Base-by-base conservation (phyloP, 805 yeast species). In the Yarrowia bubula region DNA sequence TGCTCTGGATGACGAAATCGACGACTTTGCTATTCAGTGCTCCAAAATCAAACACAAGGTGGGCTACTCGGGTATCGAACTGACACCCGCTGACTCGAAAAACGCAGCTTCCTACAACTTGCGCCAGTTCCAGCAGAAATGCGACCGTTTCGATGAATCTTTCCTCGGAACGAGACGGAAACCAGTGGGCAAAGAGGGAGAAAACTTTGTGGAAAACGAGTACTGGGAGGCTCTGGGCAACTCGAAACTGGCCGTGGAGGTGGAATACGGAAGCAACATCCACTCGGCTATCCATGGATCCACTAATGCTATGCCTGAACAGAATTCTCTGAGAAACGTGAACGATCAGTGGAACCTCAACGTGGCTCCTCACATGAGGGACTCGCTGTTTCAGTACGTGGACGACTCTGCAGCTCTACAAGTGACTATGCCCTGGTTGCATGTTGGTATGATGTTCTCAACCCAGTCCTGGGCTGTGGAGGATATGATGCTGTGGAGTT, bases 401-500 rank as follows among this genome's bases (percentile, higher is more conserved):
- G 83, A 84, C 65, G 82, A 84, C 17, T 82, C 84, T 37, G 88
- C 91, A 0, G 86, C 95, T 0, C 95, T 95, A 1, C 88, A 91
- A 91, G 87, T 95, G 0, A 81, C 87, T 22, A 58, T 43, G 51
- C 96, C 97, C 0, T 90, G 96, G 96, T 78, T 91, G 11, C 88
- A 90, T 70, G 83, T 90, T 28, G 97, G 97, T 0, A 89, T 92
- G 32, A 79, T 90, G 41, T 84, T 90, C 70, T 85, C 93, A 1
- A 89, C 96, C 0, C 89, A 90, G 72, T 88, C 96, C 72, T 91
- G 97, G 96, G 95, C 89, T 73, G 86, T 89, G 66, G 96, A 90
- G 70, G 97, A 91, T 73, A 96, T 89, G 73, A 89, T 87, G 72
- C 87, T 96, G 0, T 77, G 89, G 67, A 84, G 90, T 61, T 90